Evolutionary conservation across 805 yeast genomes (phyloP).

Genomic region (Zygotorulaspora sp.): DNA sequence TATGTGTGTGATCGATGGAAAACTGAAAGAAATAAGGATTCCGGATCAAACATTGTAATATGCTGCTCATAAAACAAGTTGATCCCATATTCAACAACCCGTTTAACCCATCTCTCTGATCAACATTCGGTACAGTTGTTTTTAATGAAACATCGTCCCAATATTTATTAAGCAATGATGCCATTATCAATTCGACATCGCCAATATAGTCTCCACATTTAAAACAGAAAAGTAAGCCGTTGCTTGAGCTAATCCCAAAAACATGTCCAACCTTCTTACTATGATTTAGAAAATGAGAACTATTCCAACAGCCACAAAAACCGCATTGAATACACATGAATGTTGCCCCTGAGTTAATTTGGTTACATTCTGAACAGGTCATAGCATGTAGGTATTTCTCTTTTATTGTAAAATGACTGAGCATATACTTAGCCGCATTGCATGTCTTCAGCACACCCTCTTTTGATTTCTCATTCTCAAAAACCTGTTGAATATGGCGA

Average conservation of each 20-base stretch:
- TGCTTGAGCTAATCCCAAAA: constrained; percentile 62
- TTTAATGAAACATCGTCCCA: constrained; percentile 26
- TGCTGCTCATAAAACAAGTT: constrained; percentile 93
- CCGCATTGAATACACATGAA: constrained; percentile 77
- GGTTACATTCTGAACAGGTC: constrained; percentile 30
- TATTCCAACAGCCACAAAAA: constrained; percentile 62
- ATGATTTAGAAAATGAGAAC: constrained; percentile 45
- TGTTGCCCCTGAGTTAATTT: constrained; percentile 32
- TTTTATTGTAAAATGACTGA: constrained; percentile 19
- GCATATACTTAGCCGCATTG: constrained; percentile 26
- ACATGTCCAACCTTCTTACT: constrained; percentile 47
- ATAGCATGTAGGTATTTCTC: constrained; percentile 23
- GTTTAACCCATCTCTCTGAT: constrained; percentile 70
- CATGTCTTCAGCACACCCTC: constrained; percentile 28
- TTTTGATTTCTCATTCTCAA: constrained; percentile 32
- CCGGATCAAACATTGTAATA: constrained; percentile 84
- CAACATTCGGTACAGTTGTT: constrained; percentile 29
- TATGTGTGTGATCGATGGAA: constrained; percentile 49
- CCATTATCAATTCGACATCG: constrained; percentile 44
- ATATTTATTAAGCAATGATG: constrained; percentile 22
- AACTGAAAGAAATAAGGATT: constrained; percentile 81
- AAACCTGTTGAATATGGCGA: constrained; percentile 29
- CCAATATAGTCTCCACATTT: constrained; percentile 70
- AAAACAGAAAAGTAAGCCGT: constrained; percentile 73
- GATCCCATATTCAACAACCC: constrained; percentile 95